Evolutionary conservation across 768 basidiomycete species (phyloP).

Genomic region (Suillus subluteus): DNA sequence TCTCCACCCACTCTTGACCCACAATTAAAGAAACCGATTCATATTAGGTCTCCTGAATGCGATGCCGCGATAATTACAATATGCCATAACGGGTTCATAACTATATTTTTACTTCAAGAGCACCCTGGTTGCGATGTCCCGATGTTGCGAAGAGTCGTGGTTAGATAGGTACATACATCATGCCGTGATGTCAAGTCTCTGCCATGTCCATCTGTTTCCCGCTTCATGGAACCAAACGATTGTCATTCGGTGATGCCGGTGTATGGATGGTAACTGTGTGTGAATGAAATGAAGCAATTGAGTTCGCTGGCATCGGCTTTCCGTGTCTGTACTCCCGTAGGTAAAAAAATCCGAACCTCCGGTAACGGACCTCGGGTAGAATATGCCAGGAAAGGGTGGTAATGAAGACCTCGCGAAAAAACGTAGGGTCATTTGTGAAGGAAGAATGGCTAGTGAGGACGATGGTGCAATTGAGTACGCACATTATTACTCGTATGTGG

Average conservation of each 20-base stretch:
- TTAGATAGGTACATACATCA: background rate
- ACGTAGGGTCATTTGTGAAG: background rate
- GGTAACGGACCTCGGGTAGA: constrained; percentile 1
- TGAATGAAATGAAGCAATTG: background rate
- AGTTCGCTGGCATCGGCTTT: background rate
- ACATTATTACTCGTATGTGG: background rate
- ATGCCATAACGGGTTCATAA: constrained; percentile 22
- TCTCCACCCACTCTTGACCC: constrained; percentile 1
- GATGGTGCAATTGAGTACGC: background rate
- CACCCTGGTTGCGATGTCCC: background rate
- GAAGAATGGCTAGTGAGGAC: background rate
- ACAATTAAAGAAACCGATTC: background rate
- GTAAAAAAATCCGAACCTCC: background rate
- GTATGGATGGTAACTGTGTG: background rate
- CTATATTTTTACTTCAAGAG: constrained; percentile 3
- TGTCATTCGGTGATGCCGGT: constrained; percentile 9
- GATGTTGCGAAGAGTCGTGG: background rate
- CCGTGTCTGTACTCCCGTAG: background rate
- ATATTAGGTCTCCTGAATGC: constrained; percentile 13
- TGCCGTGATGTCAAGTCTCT: constrained; percentile 5
- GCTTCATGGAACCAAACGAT: constrained; percentile 10
- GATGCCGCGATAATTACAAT: constrained; percentile 30
- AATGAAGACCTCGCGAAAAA: background rate
- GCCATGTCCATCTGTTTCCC: constrained; percentile 4
- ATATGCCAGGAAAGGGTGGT: background rate